Base-by-base conservation (phyloP, 768 basidiomycete genomes). In the Chalciporus pseudorubinellus region DNA sequence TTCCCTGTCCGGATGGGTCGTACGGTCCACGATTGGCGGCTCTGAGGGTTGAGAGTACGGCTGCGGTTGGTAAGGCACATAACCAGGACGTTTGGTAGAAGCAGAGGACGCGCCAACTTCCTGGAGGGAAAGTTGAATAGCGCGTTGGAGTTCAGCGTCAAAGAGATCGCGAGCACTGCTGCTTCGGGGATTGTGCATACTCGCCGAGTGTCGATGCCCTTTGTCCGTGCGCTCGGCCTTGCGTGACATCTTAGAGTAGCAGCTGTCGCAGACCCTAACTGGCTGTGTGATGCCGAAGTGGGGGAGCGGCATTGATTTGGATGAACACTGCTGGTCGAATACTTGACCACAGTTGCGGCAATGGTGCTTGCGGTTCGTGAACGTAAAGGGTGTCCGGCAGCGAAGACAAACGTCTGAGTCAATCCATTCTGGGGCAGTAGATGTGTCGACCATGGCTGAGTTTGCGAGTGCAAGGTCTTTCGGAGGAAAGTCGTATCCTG, bases 311-410 rank as follows among this genome's bases (percentile, higher is more conserved):
- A 92, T 82, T 3, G 78, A 73, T 69, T 92, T 89, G 29, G 89
- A 85, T 0, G 92, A 95, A 68, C 97, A 99, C 38, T 83, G 78
- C 48, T 95, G 92, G 70, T 98, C 95, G 64, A 97, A 98, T 13
- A 98, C 93, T 65, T 88, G 86, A 8, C 97, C 97, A 70, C 97
- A 99, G 68, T 98, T 98, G 13, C 97, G 84, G 66, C 97, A 99
- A 63, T 99, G 97, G 62, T 99, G 97, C 66, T 98, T 98, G 45
- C 97, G 82, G 66, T 98, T 98, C 26, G 94, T 97, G 66, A 98
- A 94, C 0, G 85, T 82, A 70, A 99, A 99, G 0, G 91, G 68
- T 0, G 89, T 85, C 16, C 97, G 82, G 69, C 97, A 99, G 18
- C 93, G 84, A 51, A 95, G 81, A 67, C 97, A 99, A 14, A 94